These are phyloP conservation scores for Stentor roeselii DNA, from an alignment of 73 alveolate genomes.

Conservation along the genomic window DNA sequence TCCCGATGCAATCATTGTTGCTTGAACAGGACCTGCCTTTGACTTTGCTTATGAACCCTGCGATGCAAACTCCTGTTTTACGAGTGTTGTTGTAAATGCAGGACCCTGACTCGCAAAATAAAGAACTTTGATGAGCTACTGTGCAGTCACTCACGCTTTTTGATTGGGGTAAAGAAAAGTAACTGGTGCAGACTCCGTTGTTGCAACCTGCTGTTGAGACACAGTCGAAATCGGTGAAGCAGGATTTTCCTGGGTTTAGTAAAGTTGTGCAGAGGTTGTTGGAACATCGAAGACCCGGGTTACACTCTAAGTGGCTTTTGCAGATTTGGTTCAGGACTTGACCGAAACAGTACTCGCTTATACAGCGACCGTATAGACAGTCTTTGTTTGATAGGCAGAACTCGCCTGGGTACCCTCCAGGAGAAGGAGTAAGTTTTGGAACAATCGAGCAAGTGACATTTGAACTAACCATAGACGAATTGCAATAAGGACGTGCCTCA, in stretches of 20 bases:
- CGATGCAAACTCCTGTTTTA: not conserved
- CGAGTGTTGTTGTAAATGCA: not conserved
- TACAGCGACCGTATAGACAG: not conserved
- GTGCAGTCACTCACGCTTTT: not conserved
- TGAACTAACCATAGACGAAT: not conserved
- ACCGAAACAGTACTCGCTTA: not conserved
- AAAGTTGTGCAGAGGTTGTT: not conserved
- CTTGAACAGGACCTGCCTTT: not conserved
- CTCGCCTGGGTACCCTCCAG: not conserved
- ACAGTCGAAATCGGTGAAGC: not conserved
- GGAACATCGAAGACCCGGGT: not conserved
- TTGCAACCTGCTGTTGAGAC: not conserved
- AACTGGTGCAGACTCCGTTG: not conserved
- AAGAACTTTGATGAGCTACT: not conserved
- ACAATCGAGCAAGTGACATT: not conserved
- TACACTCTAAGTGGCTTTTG: not conserved
- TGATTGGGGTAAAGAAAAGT: not conserved
- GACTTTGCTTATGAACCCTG: not conserved
- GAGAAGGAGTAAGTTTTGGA: not conserved
- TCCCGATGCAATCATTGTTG: not conserved
- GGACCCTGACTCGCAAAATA: not conserved
- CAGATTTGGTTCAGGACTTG: not conserved
- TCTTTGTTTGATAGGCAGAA: not conserved
- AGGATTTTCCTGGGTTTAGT: not conserved
- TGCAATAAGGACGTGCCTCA: slow-evolving; percentile 3